Evolutionary conservation across 805 yeast species (phyloP).

Genomic region (Blastobotrys attinorum): DNA sequence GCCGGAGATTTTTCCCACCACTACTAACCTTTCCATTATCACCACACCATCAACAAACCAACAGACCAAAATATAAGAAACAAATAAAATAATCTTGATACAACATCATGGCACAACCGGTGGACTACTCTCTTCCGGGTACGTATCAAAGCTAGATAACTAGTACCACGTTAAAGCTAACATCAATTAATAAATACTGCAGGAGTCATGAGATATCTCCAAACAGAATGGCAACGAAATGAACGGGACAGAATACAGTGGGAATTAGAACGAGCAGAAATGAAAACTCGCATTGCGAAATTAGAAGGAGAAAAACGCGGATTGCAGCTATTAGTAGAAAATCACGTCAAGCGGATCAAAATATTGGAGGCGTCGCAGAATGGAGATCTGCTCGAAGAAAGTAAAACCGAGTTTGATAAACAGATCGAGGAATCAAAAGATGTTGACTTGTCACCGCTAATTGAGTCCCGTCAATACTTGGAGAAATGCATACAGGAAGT

Average conservation of each 20-base stretch:
- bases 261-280: slow-evolving; percentile 54
- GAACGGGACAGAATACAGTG: slow-evolving; percentile 54
- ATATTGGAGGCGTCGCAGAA: slow-evolving; percentile 24
- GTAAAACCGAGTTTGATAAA: not conserved
- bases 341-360: slow-evolving; percentile 21
- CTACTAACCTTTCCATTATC: too few species aligned
- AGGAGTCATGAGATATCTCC: slow-evolving; percentile 58
- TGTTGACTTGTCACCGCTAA: slow-evolving; percentile 18
- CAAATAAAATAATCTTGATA: too few species aligned
- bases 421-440: not conserved
- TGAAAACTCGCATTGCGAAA: slow-evolving; percentile 43
- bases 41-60: too few species aligned
- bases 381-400: not conserved
- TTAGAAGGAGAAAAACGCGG: slow-evolving; percentile 47
- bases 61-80: too few species aligned
- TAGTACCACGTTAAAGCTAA: not conserved
- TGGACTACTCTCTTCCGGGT: slow-evolving; percentile 31
- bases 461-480: slow-evolving; percentile 26
- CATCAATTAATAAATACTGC: slow-evolving; percentile 18
- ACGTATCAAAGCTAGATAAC: slow-evolving; percentile 4
- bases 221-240: slow-evolving; percentile 52
- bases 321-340: slow-evolving; percentile 23
- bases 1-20: too few species aligned
- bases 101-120: not conserved
- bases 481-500: slow-evolving; percentile 31